phyloP scores from a whole-genome alignment of 805 yeast genomes.

The Scheffersomyces stipitis region DNA sequence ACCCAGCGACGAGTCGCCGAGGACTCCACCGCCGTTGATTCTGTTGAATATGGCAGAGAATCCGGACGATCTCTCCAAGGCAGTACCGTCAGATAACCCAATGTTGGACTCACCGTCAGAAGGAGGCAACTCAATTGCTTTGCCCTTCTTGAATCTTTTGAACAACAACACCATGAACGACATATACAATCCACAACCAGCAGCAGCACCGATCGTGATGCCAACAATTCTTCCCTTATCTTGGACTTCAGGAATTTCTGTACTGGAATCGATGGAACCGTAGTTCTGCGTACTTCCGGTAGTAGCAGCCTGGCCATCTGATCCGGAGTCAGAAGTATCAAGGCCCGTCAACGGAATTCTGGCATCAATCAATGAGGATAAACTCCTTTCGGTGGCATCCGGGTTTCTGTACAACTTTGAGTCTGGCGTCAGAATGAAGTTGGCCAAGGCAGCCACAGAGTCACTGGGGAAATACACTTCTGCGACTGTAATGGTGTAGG shows the following conservation, averaged over 20 bases:
- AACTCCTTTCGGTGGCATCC: constrained; percentile 50
- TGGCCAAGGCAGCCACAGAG: constrained; percentile 49
- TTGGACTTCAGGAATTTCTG: constrained; percentile 9
- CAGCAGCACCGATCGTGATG: constrained; percentile 77
- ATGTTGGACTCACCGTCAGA: constrained; percentile 40
- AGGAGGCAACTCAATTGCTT: constrained; percentile 37
- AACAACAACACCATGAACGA: constrained; percentile 56
- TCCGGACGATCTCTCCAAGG: constrained; percentile 19
- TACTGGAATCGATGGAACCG: constrained; percentile 36
- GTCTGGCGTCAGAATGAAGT: constrained; percentile 45
- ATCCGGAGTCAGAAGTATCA: constrained; percentile 12
- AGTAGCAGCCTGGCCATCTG: constrained; percentile 6
- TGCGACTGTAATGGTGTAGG: constrained; percentile 83
- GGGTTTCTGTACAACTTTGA: constrained; percentile 65
- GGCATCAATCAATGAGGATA: constrained; percentile 73
- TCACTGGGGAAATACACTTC: constrained; percentile 74
- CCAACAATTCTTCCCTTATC: constrained; percentile 60
- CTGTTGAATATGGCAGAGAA: constrained; percentile 29
- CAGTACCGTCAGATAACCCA: constrained; percentile 18
- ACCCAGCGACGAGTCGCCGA: background rate
- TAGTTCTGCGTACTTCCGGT: constrained; percentile 12
- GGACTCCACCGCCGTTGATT: constrained; percentile 11
- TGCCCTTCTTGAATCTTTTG: constrained; percentile 45
- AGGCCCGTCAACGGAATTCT: constrained; percentile 59
- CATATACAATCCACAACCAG: constrained; percentile 70